phyloP scores from a whole-genome alignment of 2,329 filamentous ascomycete genomes.

The Microdochium paspali region DNA sequence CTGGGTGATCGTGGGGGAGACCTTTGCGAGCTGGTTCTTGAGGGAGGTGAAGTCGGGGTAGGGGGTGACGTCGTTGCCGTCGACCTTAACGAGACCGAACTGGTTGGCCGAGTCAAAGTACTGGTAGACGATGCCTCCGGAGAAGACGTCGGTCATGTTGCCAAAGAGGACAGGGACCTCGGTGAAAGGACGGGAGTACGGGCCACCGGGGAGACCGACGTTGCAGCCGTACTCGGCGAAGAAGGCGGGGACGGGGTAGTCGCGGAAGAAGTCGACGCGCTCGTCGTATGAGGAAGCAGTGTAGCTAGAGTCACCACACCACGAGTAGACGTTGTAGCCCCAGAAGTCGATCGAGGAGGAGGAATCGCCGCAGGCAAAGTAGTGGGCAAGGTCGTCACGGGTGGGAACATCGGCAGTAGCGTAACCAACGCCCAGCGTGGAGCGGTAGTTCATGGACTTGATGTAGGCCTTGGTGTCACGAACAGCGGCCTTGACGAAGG shows the following conservation, averaged over 20 bases:
- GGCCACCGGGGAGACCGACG: conserved; percentile 37
- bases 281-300: conserved; percentile 67
- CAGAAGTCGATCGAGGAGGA: conserved; percentile 76
- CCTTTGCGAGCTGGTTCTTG: conserved; percentile 58
- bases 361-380: conserved; percentile 70
- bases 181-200: conserved; percentile 65
- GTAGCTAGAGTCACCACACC: conserved; percentile 84
- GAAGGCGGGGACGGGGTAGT: conserved; percentile 92
- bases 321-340: conserved; percentile 99
- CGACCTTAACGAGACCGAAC: conserved; percentile 66
- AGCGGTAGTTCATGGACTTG: conserved; percentile 63
- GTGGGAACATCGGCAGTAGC: conserved; percentile 86
- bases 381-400: conserved; percentile 72
- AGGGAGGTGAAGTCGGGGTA: conserved; percentile 69
- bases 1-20: conserved; percentile 56
- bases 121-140: conserved; percentile 97
- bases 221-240: conserved; percentile 99
- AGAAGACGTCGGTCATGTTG: conserved; percentile 78
- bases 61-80: conserved; percentile 46
- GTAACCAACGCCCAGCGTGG: conserved; percentile 78
- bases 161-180: conserved; percentile 80
- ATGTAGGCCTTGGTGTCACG: conserved; percentile 96
- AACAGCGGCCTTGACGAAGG: conserved; percentile 95
- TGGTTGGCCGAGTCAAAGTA: conserved; percentile 89
- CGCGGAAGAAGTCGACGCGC: conserved; percentile 76